A percentile compares a stretch with the other conserved stretches of the same genome.
phyloP scores from a whole-genome alignment of 495 filamentous ascomycete genomes.

The Polyplosphaeria fusca region DNA sequence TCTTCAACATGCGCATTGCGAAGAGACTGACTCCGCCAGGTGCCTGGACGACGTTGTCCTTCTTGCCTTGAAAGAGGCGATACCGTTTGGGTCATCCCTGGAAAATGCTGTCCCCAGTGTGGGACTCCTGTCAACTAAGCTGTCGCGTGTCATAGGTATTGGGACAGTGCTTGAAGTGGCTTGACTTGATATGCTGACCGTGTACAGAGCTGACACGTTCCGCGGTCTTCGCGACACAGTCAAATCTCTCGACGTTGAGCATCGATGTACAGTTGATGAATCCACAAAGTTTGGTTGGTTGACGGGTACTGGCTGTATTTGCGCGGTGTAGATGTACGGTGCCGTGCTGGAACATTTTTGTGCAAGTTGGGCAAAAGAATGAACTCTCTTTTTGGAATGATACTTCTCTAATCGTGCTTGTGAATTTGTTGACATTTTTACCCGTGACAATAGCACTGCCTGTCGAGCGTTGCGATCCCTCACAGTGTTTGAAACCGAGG shows the following conservation, averaged over 20 bases:
- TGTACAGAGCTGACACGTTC: neutral
- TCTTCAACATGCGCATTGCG: neutral
- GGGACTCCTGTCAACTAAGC: slow-evolving; percentile 38
- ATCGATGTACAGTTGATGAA: too few relatives aligned
- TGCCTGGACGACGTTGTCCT: slow-evolving; percentile 41
- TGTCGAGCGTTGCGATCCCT: too few relatives aligned
- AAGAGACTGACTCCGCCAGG: slow-evolving; percentile 27
- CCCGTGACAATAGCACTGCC: too few relatives aligned
- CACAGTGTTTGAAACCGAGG: too few relatives aligned
- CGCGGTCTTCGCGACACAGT: neutral
- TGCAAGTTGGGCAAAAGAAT: too few relatives aligned
- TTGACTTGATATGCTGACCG: neutral
- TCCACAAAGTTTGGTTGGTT: neutral
- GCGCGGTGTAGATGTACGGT: too few relatives aligned
- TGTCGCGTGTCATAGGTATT: too few relatives aligned
- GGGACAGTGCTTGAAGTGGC: neutral
- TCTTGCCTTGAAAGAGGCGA: slow-evolving; percentile 37
- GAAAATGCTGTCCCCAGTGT: slow-evolving; percentile 42
- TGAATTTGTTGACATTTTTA: too few relatives aligned
- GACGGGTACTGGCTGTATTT: neutral
- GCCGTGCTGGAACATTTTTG: too few relatives aligned
- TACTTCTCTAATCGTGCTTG: too few relatives aligned
- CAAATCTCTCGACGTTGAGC: too few relatives aligned
- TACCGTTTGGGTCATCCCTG: slow-evolving; percentile 43
- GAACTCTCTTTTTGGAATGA: too few relatives aligned